Percentiles rank a stretch among this genome's conserved stretches.
phyloP scores from a whole-genome alignment of 306 rosid species.

The Canavalia gladiata region DNA sequence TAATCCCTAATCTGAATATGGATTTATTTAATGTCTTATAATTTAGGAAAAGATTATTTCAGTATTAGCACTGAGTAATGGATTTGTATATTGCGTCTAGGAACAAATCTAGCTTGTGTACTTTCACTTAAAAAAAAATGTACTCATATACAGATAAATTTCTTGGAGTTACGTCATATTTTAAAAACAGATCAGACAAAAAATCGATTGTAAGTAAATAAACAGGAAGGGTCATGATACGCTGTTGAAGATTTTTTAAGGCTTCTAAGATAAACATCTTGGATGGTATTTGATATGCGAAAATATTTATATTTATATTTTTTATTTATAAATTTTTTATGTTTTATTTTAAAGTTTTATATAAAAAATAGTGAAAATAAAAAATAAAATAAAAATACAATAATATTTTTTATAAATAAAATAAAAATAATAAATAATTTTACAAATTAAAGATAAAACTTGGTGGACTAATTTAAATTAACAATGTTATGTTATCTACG shows the following conservation, averaged over 20 bases:
- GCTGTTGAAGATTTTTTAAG: neutral
- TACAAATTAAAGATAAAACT: neutral
- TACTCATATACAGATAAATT: neutral
- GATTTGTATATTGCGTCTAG: neutral
- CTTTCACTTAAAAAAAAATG: neutral
- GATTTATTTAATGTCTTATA: neutral
- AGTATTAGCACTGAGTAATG: no score
- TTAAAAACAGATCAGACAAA: neutral
- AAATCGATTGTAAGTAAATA: neutral
- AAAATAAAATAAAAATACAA: no score
- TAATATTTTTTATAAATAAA: no score
- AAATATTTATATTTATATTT: no score
- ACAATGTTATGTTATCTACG: neutral
- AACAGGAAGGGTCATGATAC: neutral
- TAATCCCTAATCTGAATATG: neutral
- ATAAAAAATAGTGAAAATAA: no score
- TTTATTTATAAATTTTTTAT: no score
- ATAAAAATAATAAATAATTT: no score
- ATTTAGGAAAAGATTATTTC: neutral
- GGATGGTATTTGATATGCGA: no score
- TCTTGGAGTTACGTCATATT: neutral
- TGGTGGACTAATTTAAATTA: neutral
- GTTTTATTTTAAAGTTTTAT: no score
- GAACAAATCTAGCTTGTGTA: neutral
- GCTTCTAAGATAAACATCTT: neutral